These are phyloP conservation scores for Cordyceps fumosorosea DNA, from an alignment of 2,329 filamentous ascomycete genomes.

Conservation along the genomic window DNA sequence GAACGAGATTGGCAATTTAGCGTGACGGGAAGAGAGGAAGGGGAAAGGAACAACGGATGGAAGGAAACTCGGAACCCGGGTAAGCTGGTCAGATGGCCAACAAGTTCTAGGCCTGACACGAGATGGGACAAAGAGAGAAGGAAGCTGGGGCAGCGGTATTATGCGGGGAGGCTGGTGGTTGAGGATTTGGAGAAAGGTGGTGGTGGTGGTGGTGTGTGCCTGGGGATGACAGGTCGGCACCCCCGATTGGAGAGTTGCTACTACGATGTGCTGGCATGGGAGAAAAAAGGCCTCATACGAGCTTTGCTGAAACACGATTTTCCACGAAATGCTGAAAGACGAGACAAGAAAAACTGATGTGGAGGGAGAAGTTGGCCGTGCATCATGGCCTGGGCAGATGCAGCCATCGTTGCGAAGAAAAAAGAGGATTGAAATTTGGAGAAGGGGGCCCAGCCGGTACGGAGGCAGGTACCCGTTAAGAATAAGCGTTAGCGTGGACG, in stretches of 20 bases:
- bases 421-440: neutral
- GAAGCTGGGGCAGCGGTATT: neutral
- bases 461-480: neutral
- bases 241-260: neutral
- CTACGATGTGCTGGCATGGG: neutral
- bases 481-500: neutral
- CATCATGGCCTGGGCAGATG: too few species aligned
- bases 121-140: neutral
- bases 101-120: neutral
- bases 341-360: neutral
- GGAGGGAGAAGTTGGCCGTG: neutral
- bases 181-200: constrained; percentile 2
- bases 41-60: neutral
- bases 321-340: neutral
- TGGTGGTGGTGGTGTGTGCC: neutral
- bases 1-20: neutral
- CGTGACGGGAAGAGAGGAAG: neutral
- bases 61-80: neutral
- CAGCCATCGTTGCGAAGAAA: neutral
- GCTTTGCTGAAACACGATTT: neutral
- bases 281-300: neutral
- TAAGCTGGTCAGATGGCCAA: neutral
- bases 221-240: neutral
- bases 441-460: neutral
- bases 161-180: constrained; percentile 2